Conservation (phyloP, 78 protist species). For the Dictyostelium discoideum region dicty_2.7 NC_007088.5:1302501-1303000, state of each 20-base stretch:
- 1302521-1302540: not conserved
- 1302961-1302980: not conserved
- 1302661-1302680: too few relatives aligned
- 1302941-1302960: not conserved
- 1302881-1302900: not conserved
- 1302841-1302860: not conserved
- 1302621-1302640: too few relatives aligned
- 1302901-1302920: not conserved
- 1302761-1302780: not conserved
- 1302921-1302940: not conserved
- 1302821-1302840: too few relatives aligned
- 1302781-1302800: not conserved
- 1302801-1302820: not conserved
- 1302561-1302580: not conserved
- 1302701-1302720: too few relatives aligned
- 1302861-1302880: not conserved
- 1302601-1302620: too few relatives aligned
- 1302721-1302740: not conserved
- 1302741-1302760: not conserved
- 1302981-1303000: not conserved
- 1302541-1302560: not conserved
- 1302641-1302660: too few relatives aligned
- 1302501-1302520: not conserved
- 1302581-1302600: too few relatives aligned
- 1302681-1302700: too few relatives aligned